Conservation (phyloP, 2,329 filamentous ascomycete species). For the Trichoderma arundinaceum region DNA sequence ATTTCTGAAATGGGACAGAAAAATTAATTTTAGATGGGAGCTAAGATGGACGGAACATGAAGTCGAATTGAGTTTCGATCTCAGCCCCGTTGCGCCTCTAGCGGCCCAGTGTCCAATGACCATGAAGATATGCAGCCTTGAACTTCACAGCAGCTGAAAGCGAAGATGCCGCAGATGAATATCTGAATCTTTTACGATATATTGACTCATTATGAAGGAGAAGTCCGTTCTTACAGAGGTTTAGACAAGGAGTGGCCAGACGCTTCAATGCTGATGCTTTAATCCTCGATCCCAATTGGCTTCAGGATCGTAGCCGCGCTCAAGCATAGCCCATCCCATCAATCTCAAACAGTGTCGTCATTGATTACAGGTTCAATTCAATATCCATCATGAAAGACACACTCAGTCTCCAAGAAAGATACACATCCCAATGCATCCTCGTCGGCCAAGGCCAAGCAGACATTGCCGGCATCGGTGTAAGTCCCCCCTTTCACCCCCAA, state of each 20-base stretch:
- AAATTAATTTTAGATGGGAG: not conserved
- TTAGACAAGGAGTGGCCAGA: too few relatives aligned
- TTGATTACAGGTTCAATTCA: not conserved
- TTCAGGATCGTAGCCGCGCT: not conserved
- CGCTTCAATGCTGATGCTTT: too few relatives aligned
- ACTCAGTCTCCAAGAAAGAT: not conserved
- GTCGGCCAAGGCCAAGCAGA: constrained; percentile 41
- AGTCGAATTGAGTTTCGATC: not conserved
- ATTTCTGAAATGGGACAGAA: too few relatives aligned
- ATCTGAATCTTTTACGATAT: not conserved
- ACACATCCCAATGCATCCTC: constrained; percentile 33
- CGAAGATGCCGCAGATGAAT: not conserved
- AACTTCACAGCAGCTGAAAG: not conserved
- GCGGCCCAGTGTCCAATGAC: not conserved
- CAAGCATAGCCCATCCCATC: not conserved
- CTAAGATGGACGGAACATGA: not conserved
- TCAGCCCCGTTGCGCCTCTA: constrained; percentile 1
- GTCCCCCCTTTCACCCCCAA: constrained; percentile 22
- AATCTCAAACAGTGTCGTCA: not conserved
- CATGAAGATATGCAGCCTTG: not conserved
- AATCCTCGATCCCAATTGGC: too few relatives aligned
- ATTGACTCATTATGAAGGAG: not conserved
- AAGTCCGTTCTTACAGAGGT: too few relatives aligned
- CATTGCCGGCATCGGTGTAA: constrained; percentile 43
- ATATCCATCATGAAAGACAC: not conserved